phyloP scores from a whole-genome alignment of 305 asterid species.

The Fraxinus latifolia region DNA sequence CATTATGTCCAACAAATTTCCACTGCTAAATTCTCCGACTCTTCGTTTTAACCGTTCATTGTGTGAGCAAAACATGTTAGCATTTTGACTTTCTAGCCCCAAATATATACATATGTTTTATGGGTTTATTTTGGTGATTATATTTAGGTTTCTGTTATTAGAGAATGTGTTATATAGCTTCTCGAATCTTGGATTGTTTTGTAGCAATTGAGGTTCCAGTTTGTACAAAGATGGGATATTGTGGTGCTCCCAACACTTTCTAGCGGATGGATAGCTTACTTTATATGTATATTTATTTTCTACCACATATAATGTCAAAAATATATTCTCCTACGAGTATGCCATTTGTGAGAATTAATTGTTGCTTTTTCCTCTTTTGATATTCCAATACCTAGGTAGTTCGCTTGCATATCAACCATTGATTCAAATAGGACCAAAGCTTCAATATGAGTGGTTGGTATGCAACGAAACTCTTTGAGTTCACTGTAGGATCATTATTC shows the following conservation, averaged over 20 bases:
- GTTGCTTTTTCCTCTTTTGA: conserved; percentile 11
- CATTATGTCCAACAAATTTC: too few relatives aligned
- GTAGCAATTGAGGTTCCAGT: neutral
- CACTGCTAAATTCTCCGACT: too few relatives aligned
- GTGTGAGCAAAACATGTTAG: too few relatives aligned
- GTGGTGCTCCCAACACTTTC: neutral
- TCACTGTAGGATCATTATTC: neutral
- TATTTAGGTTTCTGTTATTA: too few relatives aligned
- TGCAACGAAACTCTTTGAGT: neutral
- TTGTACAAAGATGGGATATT: neutral
- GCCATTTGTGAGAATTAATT: conserved; percentile 8
- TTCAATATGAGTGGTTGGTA: neutral
- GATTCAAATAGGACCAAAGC: neutral
- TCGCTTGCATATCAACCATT: neutral
- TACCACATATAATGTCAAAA: neutral
- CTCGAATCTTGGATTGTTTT: too few relatives aligned
- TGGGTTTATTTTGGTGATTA: too few relatives aligned
- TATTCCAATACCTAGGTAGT: neutral
- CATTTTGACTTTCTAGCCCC: too few relatives aligned
- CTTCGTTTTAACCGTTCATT: too few relatives aligned
- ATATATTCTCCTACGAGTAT: neutral
- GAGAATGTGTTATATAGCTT: too few relatives aligned
- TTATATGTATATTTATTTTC: neutral
- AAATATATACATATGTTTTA: too few relatives aligned
- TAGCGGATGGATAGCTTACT: neutral